Conservation (phyloP, 2,329 filamentous ascomycete species). For the Cladosporium velox region DNA sequence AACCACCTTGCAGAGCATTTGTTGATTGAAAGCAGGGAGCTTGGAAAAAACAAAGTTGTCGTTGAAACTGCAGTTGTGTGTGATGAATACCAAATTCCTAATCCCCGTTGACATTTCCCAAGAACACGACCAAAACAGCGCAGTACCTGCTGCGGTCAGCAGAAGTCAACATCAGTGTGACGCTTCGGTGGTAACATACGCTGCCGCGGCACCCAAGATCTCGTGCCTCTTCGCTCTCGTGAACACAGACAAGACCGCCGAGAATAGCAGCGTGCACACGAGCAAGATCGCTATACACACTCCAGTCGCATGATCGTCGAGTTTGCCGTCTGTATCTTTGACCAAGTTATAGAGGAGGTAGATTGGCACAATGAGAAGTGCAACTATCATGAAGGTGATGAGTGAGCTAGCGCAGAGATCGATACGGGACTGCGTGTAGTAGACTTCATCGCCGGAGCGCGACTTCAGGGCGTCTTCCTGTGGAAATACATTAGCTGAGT, state of each 20-base stretch:
- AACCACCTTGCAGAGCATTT: background rate
- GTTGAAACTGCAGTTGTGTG: background rate
- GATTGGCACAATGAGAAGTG: conserved; percentile 34
- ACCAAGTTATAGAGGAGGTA: conserved; percentile 34
- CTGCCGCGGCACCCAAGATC: conserved; percentile 33
- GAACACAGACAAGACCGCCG: conserved; percentile 31
- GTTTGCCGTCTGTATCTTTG: conserved; percentile 18
- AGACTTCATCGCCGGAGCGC: conserved; percentile 22
- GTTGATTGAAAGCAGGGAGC: background rate
- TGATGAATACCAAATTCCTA: background rate
- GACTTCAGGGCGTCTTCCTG: conserved; percentile 16
- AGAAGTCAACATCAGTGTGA: background rate
- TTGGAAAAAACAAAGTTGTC: background rate
- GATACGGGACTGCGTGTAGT: conserved; percentile 31
- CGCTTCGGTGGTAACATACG: conserved; percentile 22
- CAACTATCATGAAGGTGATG: conserved; percentile 31
- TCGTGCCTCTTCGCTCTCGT: conserved; percentile 33
- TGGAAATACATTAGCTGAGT: background rate
- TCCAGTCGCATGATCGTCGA: conserved; percentile 23
- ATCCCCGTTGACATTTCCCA: conserved; percentile 1
- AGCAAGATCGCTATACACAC: conserved; percentile 31
- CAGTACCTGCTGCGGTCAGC: conserved; percentile 11
- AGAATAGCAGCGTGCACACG: conserved; percentile 33
- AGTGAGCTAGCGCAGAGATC: conserved; percentile 29
- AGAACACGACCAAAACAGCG: conserved; percentile 15